Base-by-base conservation (phyloP, 169 alveolate species). In the Sarcocystis neurona region DNA sequence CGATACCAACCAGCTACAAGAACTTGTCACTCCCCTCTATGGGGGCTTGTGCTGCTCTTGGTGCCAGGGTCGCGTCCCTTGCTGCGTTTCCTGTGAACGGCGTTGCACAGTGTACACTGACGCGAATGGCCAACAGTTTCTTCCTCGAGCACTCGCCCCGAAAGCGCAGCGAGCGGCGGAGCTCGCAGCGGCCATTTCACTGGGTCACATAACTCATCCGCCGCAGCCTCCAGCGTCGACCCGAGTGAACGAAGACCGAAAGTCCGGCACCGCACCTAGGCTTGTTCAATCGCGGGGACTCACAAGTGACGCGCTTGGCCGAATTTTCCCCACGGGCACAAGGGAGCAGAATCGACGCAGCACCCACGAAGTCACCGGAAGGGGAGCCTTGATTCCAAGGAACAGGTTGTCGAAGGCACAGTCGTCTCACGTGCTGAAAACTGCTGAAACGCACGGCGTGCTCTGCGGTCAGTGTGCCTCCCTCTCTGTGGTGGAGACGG, bases 381-480 rank as follows among this genome's bases (percentile, higher is more conserved):
- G n/a, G 43, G 82, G 37, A 3, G 0, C 39, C 82, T 72, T 53
- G 43, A n/a, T 27, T 63, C 27, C 34, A 63, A 5, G 2, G 75
- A 63, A 20, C 20, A n/a, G 8, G 41, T 27, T 0, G 6, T 53
- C 1, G 47, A 47, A 47, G 34, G 82, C 82, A 3, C 47, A 27
- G 56, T 30, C 5, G 48, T 47, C 46, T 68, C 79, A 30, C 66
- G 30, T 53, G 6, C 82, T 4, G 82, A 43, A 1, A 10, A 39
- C 23, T 39, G 82, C 58, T 4, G 82, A 72, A 15, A 18, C 10
- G 53, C 34, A 43, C 39, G 82, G 82, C 18, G 82, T 72, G 20
- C 39, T 72, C 58, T 72, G 82, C 34, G 82, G 82, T 23, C 82
- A 72, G 82, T 72, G 82, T 39, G 82, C 82, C 34, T 23, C 43